Base-by-base conservation (phyloP, 176 grass and related monocot species). In the Aegilops longissima region DNA sequence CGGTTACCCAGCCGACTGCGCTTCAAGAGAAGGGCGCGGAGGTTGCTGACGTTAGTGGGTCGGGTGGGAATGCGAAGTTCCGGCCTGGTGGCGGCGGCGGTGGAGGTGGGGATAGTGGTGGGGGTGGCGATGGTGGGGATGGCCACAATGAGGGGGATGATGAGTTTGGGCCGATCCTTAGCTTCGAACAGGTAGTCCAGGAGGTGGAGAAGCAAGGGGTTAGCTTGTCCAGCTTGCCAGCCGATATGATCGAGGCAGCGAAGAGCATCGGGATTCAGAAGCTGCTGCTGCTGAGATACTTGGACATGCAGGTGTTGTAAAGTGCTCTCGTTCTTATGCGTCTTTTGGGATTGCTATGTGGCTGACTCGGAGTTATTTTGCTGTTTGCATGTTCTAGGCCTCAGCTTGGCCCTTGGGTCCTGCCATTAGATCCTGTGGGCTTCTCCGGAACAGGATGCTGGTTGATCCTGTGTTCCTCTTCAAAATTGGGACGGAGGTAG, bases 391-490 rank as follows among this genome's bases (percentile, higher is more conserved):
- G 52, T 80, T 63, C 36, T 89, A 98, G 96, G 91, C 88, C 20
- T 92, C 90, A 73, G 86, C 78, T 25, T 98, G 96, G 96, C 96
- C 96, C 39, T 56, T 98, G 14, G 91, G 90, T 77, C 85, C 85
- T 17, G 88, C 90, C 13, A 87, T 95, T 73, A 87, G 78, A 80
- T 95, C 86, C 25, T 90, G 82, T 78, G 70, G 90, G 1, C 86
- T 98, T 66, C 84, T 98, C 70, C 89, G 93, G 9, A 95, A 98
- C 54, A 87, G 93, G 86, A 95, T 98, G 96, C 91, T 98, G 34
- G 90, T 91, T 87, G 91, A 98, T 84, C 96, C 93, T 83, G 88
- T 93, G 18, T 98, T 98, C 81, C 96, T 98, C 70, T 98, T 98
- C 85, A 98, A 98, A 95, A 80, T 98, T 24, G 96, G 96, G 72